Conservation (phyloP, 805 yeast species). For the Saturnispora quitensis region DNA sequence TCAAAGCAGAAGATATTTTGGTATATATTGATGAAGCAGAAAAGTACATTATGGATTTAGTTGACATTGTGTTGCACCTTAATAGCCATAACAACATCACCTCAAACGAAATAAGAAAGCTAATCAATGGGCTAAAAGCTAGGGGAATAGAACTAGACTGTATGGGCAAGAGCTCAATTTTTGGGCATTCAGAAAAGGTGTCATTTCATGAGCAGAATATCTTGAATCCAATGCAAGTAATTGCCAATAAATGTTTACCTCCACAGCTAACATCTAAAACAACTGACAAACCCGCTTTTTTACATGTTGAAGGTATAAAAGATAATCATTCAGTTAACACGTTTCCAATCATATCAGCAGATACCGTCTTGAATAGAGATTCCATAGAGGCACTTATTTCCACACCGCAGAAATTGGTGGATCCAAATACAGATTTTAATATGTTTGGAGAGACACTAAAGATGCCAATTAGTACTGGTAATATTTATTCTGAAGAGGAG, state of each 20-base stretch:
- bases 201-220: not conserved
- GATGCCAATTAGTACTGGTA: not conserved
- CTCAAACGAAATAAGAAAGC: not conserved
- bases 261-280: not conserved
- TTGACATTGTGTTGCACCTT: not conserved
- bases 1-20: conserved; percentile 5
- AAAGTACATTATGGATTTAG: conserved; percentile 4
- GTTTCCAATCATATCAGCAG: not conserved
- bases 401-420: not conserved
- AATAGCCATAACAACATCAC: not conserved
- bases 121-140: not conserved
- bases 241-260: not conserved
- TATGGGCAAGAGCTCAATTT: conserved; percentile 1
- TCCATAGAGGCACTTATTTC: conserved; percentile 2
- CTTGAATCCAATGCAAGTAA: not conserved
- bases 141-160: conserved; percentile 4
- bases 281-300: not conserved
- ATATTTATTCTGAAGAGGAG: not conserved
- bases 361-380: not conserved
- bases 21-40: conserved; percentile 7
- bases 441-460: not conserved
- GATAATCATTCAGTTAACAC: not conserved
- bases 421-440: not conserved
- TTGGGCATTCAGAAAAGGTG: not conserved
- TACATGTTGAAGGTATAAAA: not conserved